These are phyloP conservation scores for Boletus barrowsii DNA, from an alignment of 768 basidiomycete species.

Conservation along the genomic window DNA sequence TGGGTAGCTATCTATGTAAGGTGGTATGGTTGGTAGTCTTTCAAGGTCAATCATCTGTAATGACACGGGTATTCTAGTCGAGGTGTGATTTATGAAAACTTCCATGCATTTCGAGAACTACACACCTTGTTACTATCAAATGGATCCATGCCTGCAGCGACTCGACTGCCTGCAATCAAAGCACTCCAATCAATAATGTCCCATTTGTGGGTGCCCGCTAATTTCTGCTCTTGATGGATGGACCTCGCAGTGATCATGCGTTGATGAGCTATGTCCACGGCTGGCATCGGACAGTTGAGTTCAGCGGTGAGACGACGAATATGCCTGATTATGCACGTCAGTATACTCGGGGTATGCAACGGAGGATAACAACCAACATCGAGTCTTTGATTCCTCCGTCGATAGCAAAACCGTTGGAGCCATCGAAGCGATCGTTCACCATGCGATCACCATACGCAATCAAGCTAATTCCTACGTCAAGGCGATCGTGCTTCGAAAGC, in stretches of 20 bases:
- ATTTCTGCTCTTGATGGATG: slow-evolving; percentile 49
- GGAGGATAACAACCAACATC: slow-evolving; percentile 36
- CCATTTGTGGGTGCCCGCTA: slow-evolving; percentile 46
- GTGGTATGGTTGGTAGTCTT: too few relatives aligned
- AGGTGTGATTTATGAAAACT: too few relatives aligned
- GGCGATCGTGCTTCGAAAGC: background rate
- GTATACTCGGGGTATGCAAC: background rate
- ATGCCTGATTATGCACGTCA: slow-evolving; percentile 39
- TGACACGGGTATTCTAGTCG: slow-evolving; percentile 16
- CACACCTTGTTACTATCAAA: slow-evolving; percentile 37
- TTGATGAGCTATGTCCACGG: slow-evolving; percentile 68
- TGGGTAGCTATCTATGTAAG: too few relatives aligned
- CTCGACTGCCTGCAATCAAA: slow-evolving; percentile 72
- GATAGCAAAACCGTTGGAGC: slow-evolving; percentile 69
- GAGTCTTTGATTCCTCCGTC: slow-evolving; percentile 91
- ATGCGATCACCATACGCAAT: slow-evolving; percentile 65
- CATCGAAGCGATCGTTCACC: slow-evolving; percentile 71
- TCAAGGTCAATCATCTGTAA: slow-evolving; percentile 21
- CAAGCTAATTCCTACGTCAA: slow-evolving; percentile 36
- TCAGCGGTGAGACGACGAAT: slow-evolving; percentile 68
- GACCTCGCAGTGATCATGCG: slow-evolving; percentile 79
- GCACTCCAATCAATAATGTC: slow-evolving; percentile 80
- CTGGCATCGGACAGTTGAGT: slow-evolving; percentile 67
- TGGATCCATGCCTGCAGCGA: slow-evolving; percentile 63
- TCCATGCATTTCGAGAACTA: background rate